phyloP scores from a whole-genome alignment of 331 rosid genomes.

The Acacia concinna region DNA sequence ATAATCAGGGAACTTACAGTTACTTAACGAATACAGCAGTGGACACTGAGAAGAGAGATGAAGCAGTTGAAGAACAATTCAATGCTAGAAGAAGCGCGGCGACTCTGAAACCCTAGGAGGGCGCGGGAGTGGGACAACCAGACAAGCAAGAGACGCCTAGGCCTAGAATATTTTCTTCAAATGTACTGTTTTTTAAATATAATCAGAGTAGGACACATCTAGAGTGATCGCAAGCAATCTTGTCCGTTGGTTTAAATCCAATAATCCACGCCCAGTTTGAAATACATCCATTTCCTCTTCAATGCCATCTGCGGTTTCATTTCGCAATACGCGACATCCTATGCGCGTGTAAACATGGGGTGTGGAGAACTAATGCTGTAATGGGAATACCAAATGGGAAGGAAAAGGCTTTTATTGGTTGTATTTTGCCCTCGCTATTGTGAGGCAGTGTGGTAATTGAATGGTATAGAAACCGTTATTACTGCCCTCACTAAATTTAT shows the following conservation, averaged over 20 bases:
- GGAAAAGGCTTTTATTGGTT: background rate
- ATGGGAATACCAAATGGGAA: background rate
- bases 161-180: background rate
- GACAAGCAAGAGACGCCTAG: background rate
- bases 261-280: slow-evolving; percentile 51
- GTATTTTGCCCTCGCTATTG: background rate
- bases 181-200: slow-evolving; percentile 20
- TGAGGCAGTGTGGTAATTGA: slow-evolving; percentile 15
- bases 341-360: slow-evolving; percentile 1
- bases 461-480: slow-evolving; percentile 23
- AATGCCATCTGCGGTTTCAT: background rate
- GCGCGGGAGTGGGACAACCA: background rate
- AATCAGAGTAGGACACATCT: slow-evolving; percentile 31
- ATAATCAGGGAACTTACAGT: slow-evolving; percentile 23
- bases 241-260: slow-evolving; percentile 36
- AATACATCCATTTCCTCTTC: slow-evolving; percentile 9
- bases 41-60: background rate
- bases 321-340: slow-evolving; percentile 21
- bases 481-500: background rate
- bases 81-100: background rate
- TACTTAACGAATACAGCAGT: slow-evolving; percentile 23
- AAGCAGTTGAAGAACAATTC: slow-evolving; percentile 17
- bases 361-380: background rate
- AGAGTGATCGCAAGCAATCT: background rate
- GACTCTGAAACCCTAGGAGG: slow-evolving; percentile 22